Base-by-base conservation (phyloP, 2,329 filamentous ascomycete genomes). In the Xylogone sp. region DNA sequence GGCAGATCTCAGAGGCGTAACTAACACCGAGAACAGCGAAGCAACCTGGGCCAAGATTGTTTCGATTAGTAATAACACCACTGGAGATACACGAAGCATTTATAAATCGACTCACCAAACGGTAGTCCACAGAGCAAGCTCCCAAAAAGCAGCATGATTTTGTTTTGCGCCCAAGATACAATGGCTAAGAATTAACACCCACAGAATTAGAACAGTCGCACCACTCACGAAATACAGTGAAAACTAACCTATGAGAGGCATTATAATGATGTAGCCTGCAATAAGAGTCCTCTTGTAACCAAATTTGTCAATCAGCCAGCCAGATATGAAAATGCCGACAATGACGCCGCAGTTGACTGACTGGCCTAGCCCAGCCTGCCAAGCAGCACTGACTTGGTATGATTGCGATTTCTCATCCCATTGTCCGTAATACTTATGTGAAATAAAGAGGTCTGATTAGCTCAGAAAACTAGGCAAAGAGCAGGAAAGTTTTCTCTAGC, bases 1-100 rank as follows among this genome's bases (percentile, higher is more conserved):
- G 77, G 50, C 73, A 76, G 21, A 79, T 75, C 56, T 79, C 77
- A 44, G 72, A 73, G 2, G 62, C 62, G 16, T 65, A 65, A 6
- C 54, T 52, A 13, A 52, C 53, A 8, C 52, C 54, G 21, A 55
- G 52, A 2, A 73, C 75, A 59, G 34, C 47, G 22, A 49, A 16
- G 47, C 29, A 22, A 43, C 43, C 19, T 42, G 22, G 29, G 18
- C 42, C 19, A 49, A 42, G 21, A 49, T 18, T 10, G 27, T 43
- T 21, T 34, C 47, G 16, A 42, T 19, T 21, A 49, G 16, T 12
- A 49, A 49, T 45, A 42, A 43, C 16, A 42, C 29, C 21, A 49
- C 27, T 31, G 13, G 27, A 31, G 13, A 13, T 31, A 13, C 8
- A 31, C 29, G 18, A 7, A 31, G 47, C 20, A 9, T 9, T 45